These are phyloP conservation scores for Fusarium torulosum DNA, from an alignment of 2,329 filamentous ascomycete species.

Conservation along the genomic window DNA sequence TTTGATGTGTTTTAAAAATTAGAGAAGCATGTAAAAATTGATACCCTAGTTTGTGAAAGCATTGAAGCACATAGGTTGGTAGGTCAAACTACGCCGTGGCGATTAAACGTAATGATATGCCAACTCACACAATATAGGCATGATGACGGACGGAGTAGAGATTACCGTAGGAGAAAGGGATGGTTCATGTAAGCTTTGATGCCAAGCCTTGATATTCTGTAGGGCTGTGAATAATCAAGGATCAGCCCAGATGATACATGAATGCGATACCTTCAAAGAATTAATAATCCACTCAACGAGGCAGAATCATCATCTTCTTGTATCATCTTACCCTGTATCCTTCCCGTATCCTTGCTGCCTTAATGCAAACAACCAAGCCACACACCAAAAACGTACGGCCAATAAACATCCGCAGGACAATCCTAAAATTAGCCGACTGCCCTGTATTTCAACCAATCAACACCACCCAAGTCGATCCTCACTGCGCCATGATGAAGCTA, in stretches of 20 bases:
- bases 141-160: neutral
- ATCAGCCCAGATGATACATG: neutral
- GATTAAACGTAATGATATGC: too few relatives aligned
- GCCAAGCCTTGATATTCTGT: neutral
- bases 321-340: neutral
- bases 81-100: neutral
- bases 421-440: neutral
- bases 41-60: slow-evolving; percentile 29
- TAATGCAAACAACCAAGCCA: neutral
- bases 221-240: neutral
- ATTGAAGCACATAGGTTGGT: neutral
- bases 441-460: neutral
- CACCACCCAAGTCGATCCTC: neutral
- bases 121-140: too few relatives aligned
- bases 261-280: neutral
- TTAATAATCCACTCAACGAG: neutral
- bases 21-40: slow-evolving; percentile 24
- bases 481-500: slow-evolving; percentile 26
- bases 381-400: neutral
- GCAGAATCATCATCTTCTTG: neutral
- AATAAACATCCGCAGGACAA: neutral
- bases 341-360: too few relatives aligned
- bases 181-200: neutral
- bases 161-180: neutral
- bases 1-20: slow-evolving; percentile 12